Base-by-base conservation (phyloP, 164 flowering plant genomes). In the Protea cynaroides region DNA sequence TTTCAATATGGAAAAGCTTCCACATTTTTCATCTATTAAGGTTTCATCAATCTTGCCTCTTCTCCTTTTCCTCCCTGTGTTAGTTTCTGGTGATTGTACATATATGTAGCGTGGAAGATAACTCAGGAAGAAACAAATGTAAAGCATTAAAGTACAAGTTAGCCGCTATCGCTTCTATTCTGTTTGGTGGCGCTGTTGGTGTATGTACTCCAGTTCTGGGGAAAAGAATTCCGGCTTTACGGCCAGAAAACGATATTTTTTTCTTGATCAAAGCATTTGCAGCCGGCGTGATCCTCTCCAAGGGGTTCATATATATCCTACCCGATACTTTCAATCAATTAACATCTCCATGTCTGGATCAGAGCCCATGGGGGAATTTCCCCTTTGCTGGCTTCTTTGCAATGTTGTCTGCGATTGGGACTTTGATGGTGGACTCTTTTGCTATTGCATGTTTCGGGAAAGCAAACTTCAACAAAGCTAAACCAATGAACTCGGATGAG, bases 211-310 rank as follows among this genome's bases (percentile, higher is more conserved):
- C 83, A 1, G 9, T 80, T 19, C 13, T 75, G 11, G 69, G 78
- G 25, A 73, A 65, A 63, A 65, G 40, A 23, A 29, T 77, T 46
- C 76, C 65, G 5, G 25, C 59, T 11, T 43, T 80, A 9, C 52
- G 37, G 9, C 81, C 83, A 1, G 83, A 78, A n/a, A 70, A 58
- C 51, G 73, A n/a, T n/a, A n/a, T n/a, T n/a, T n/a, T n/a, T n/a
- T n/a, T n/a, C n/a, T n/a, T n/a, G n/a, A n/a, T n/a, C 59, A 80
- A 80, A 34, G 79, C 83, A 7, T 80, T 80, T 25, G 83, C 81
- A 0, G 83, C 79, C 4, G 81, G 83, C 5, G 83, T 80, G 15
- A 80, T 80, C 44, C 67, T 80, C 1, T 63, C 76, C 14, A 77
- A 80, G 3, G 40, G 40, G 40, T 37, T 37, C 9, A 37, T 37